phyloP scores from a whole-genome alignment of 2,329 filamentous ascomycete species.

The Diaporthe citriasiana region DNA sequence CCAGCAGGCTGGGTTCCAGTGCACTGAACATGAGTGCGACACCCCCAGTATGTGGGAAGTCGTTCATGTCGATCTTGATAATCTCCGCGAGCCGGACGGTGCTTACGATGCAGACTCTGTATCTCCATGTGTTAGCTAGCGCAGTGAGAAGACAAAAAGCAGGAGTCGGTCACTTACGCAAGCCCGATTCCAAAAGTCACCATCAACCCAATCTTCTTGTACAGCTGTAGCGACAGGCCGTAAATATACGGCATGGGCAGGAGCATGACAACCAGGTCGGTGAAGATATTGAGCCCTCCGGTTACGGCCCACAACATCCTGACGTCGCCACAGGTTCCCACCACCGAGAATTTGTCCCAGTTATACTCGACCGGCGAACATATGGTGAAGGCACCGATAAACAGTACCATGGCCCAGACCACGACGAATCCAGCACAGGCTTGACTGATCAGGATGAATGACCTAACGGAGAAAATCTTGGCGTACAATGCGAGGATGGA shows the following conservation, averaged over 20 bases:
- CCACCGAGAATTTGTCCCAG: slow-evolving; percentile 29
- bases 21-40: slow-evolving; percentile 36
- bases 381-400: slow-evolving; percentile 18
- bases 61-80: slow-evolving; percentile 33
- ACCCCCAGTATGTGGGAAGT: slow-evolving; percentile 31
- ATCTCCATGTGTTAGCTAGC: background rate
- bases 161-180: slow-evolving; percentile 15
- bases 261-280: slow-evolving; percentile 25
- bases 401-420: slow-evolving; percentile 5
- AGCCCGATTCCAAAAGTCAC: slow-evolving; percentile 32
- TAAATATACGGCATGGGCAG: slow-evolving; percentile 34
- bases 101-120: slow-evolving; percentile 41
- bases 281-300: slow-evolving; percentile 25
- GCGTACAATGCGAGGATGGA: slow-evolving; percentile 18
- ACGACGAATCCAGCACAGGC: slow-evolving; percentile 7
- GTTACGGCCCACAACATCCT: slow-evolving; percentile 4
- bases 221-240: slow-evolving; percentile 26
- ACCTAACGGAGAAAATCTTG: slow-evolving; percentile 8
- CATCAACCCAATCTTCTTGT: slow-evolving; percentile 33
- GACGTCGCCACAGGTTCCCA: slow-evolving; percentile 14
- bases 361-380: slow-evolving; percentile 37
- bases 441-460: slow-evolving; percentile 5
- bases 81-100: slow-evolving; percentile 36
- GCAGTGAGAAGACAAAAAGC: background rate
- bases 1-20: slow-evolving; percentile 34